Base-by-base conservation (phyloP, 73 alveolate genomes). In the Stentor coeruleus region DNA sequence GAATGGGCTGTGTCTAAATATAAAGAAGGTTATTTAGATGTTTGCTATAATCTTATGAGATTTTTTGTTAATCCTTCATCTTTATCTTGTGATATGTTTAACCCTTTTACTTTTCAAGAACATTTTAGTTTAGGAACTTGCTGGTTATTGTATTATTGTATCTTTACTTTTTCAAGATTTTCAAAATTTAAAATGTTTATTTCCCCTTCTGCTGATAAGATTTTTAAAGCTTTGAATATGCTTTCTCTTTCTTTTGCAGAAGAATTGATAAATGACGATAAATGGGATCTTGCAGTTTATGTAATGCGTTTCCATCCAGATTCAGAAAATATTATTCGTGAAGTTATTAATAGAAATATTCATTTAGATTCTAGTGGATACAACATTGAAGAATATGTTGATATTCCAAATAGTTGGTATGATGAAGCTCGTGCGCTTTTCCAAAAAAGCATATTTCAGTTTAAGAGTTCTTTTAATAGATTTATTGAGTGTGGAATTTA, bases 231-330 rank as follows among this genome's bases (percentile, higher is more conserved):
- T 66, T 40, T 66, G 26, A 37, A 66, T 14, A 26, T 20, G 14
- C 42, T 66, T 1, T 26, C 79, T 20, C 15, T 28, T 26, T 37
- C 79, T 40, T 66, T 66, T 2, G 79, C 79, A 26, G 79, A 66
- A 66, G 79, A 66, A 31, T 40, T 66, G 36, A 40, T 20, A 33
- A 20, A 20, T 66, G 33, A 33, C 33, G 79, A 40, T 11, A 66
- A 66, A 20, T 66, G 79, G 79, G 49, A 66, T 28, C 33, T 20
- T 37, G 79, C 79, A 0, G 79, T 2, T 31, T 66, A 66, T 66
- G 79, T 66, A 0, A 20, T 66, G 41, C n/a, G 11, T 37, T 66
- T 26, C 2, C 1, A 11, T 11, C n/a, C 0, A 20, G 33, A 66
- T 2, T 33, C 79, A 28, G 40, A 66, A 66, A 66, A 33, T 28